Evolutionary conservation across 2,329 filamentous ascomycete genomes (phyloP).

Genomic region (Pseudogymnoascus pannorum): DNA sequence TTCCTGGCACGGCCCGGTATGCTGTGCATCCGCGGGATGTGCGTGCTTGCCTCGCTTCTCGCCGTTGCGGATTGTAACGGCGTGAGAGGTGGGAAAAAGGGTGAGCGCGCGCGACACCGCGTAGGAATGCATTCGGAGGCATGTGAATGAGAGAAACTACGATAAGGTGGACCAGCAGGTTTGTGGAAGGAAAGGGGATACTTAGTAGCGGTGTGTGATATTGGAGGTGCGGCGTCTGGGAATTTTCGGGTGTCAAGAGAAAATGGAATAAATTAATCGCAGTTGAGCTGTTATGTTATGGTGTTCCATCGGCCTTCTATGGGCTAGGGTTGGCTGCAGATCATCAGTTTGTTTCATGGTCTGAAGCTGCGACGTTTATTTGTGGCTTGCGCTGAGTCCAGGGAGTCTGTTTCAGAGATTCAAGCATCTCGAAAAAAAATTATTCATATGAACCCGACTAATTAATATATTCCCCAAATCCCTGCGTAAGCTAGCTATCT

Average conservation of each 20-base stretch:
- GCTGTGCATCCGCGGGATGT: neutral
- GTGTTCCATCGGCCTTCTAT: neutral
- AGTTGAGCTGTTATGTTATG: neutral
- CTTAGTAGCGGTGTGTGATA: neutral
- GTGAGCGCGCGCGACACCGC: no score
- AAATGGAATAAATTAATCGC: neutral
- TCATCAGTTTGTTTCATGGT: neutral
- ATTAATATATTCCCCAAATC: neutral
- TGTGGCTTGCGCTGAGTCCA: neutral
- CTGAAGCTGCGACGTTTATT: neutral
- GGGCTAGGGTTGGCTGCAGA: neutral
- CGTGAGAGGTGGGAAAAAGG: neutral
- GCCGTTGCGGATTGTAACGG: neutral
- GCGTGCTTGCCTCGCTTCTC: neutral
- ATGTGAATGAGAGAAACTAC: neutral
- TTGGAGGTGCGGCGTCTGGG: neutral
- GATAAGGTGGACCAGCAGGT: neutral
- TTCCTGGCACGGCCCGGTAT: neutral
- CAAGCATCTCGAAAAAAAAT: neutral
- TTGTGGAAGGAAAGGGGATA: neutral
- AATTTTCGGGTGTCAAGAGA: neutral
- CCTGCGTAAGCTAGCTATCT: neutral
- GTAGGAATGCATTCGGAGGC: neutral
- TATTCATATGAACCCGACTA: neutral
- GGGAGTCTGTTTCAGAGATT: neutral